A percentile compares a stretch with the other conserved stretches of the same genome.
Evolutionary conservation across 1,284 basidiomycete genomes (phyloP).

Genomic region (Ceratobasidium theobromae): DNA sequence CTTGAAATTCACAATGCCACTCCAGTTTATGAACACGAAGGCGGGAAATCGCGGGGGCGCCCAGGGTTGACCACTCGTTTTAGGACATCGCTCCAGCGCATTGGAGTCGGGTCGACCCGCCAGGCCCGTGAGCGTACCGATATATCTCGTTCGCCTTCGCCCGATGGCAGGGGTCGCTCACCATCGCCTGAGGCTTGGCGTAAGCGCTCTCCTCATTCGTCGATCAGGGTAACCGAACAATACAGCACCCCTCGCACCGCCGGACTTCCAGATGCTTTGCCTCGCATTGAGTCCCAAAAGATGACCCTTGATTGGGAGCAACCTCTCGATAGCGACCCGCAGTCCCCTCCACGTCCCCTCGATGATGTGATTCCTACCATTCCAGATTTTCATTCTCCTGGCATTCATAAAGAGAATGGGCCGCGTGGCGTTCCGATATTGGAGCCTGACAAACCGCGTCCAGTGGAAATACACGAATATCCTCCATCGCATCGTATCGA

Average conservation of each 20-base stretch:
- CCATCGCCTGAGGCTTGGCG: slow-evolving; percentile 27
- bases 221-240: slow-evolving; percentile 17
- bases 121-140: slow-evolving; percentile 19
- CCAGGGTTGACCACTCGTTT: slow-evolving; percentile 10
- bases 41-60: not conserved
- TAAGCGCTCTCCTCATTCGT: slow-evolving; percentile 26
- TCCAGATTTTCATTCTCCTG: slow-evolving; percentile 18
- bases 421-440: slow-evolving; percentile 17
- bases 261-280: slow-evolving; percentile 11
- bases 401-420: slow-evolving; percentile 7
- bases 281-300: slow-evolving; percentile 24
- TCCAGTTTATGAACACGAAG: slow-evolving; percentile 5
- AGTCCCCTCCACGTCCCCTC: slow-evolving; percentile 1
- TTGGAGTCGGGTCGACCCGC: slow-evolving; percentile 16
- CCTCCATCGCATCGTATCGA: slow-evolving; percentile 9
- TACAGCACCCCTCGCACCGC: slow-evolving; percentile 16
- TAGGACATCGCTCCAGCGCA: slow-evolving; percentile 11
- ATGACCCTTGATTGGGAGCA: slow-evolving; percentile 20
- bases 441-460: slow-evolving; percentile 16
- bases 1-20: slow-evolving; percentile 29
- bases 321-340: not conserved
- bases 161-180: slow-evolving; percentile 6
- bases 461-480: slow-evolving; percentile 6
- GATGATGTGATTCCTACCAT: slow-evolving; percentile 3
- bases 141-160: slow-evolving; percentile 27